Percentiles rank a stretch among this genome's conserved stretches.
Conservation (phyloP, 73 alveolate species). For the Effrenium voratum region DNA sequence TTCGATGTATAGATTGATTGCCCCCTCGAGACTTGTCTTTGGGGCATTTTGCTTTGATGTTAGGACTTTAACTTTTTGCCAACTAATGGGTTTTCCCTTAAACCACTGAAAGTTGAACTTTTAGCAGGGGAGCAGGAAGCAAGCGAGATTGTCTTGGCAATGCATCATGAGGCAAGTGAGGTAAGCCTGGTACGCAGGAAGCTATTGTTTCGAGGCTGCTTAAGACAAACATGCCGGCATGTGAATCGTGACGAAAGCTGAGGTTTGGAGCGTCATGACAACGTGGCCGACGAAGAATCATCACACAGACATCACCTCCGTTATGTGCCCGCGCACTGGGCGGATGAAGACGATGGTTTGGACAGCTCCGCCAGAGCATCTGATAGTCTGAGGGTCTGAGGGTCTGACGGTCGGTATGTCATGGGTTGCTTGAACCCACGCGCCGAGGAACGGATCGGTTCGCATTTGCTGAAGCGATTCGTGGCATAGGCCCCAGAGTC, state of each 20-base stretch:
- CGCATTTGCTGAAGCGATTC: background rate
- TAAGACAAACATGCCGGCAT: background rate
- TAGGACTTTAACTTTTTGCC: no score
- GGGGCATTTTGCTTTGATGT: no score
- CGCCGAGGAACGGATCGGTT: background rate
- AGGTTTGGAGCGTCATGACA: constrained; percentile 21
- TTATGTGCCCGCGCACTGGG: constrained; percentile 66
- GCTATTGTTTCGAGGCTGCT: background rate
- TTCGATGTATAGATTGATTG: background rate
- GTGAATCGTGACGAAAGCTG: background rate
- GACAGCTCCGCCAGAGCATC: background rate
- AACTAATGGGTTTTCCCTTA: no score
- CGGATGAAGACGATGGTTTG: constrained; percentile 21
- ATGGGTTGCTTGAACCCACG: no score
- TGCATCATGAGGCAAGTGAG: no score
- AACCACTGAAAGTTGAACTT: no score
- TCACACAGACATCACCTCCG: constrained; percentile 83
- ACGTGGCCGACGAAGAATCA: constrained; percentile 76
- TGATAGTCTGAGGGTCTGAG: background rate
- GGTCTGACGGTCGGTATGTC: background rate
- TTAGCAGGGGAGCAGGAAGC: no score
- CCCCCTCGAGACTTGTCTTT: background rate
- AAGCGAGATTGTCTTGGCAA: no score
- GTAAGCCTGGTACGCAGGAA: no score
- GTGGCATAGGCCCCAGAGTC: background rate